Evolutionary conservation across 306 rosid genomes (phyloP), one percentile per base, ranked within the genome.

Genomic region (Castanea crenata): DNA sequence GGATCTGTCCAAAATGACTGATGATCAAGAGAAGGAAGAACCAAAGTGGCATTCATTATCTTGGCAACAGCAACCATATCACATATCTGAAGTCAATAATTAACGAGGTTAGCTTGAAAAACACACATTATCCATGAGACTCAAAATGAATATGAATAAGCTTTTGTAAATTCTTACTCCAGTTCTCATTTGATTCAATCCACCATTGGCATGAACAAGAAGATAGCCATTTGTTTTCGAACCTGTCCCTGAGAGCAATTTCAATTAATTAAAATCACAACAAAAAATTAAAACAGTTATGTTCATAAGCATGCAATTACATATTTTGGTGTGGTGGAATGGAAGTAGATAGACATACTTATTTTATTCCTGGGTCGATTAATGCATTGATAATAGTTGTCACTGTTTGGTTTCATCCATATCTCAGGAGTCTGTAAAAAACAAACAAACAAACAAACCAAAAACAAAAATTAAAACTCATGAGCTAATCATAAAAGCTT

Each of bases 11-110:
- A 96, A 81, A 91, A 96, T 0, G 99, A 96, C 62, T 91, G 85
- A 27, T 96, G 99, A 81, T 96, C 99, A 68, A 96, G 94, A 57
- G 92, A 85, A 55, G 99, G 99, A 87, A 96, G 94, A 34, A 96
- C 97, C 54, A 96, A 94, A 3, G 97, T 93, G 70, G 97, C 99
- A 87, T 93, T 93, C 98, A 90, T 89, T 76, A 96, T 86, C 93
- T 89, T 96, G 69, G 99, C 97, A 84, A 91, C 93, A 9, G 97
- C 99, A 82, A 96, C 99, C 99, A 96, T 96, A 77, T 96, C 99
- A 79, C 99, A 96, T 86, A 96, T 93, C 99, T 96, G 94, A 82
- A 29, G 69, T 71, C 77, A 76, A 41, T 74, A 23, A 65, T 49
- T 79, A 27, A n/a, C 23, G 20, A 64, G 29, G 71, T 90, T 75